phyloP scores from a whole-genome alignment of 352 stramenopile genomes.

The Peronospora tabacina region DNA sequence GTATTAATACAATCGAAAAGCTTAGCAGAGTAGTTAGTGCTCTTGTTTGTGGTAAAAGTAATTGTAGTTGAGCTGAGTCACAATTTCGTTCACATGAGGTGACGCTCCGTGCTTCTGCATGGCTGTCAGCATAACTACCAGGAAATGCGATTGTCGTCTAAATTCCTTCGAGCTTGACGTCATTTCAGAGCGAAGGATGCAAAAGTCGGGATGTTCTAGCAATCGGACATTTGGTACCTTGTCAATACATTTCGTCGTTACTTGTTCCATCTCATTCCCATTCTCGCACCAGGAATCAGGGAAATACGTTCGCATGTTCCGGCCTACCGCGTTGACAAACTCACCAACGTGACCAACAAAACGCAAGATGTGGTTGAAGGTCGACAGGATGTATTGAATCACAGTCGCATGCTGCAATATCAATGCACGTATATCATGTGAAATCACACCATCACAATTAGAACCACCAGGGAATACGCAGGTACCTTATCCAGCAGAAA shows the following conservation, averaged over 20 bases:
- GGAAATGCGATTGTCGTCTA: conserved; percentile 53
- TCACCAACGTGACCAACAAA: conserved; percentile 51
- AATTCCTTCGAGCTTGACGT: conserved; percentile 41
- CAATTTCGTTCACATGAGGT: conserved; percentile 55
- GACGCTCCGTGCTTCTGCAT: conserved; percentile 70
- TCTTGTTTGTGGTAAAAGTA: conserved; percentile 51
- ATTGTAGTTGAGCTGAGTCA: conserved; percentile 75
- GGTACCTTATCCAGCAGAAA: conserved; percentile 67
- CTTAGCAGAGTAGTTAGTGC: background rate
- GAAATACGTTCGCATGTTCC: conserved; percentile 38
- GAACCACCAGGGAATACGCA: background rate
- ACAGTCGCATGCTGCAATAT: conserved; percentile 42
- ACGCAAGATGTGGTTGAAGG: conserved; percentile 65
- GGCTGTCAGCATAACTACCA: conserved; percentile 62
- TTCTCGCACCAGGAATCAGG: conserved; percentile 5
- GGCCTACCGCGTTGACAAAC: conserved; percentile 40
- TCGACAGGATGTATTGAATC: conserved; percentile 61
- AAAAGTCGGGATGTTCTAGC: conserved; percentile 21
- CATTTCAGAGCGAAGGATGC: conserved; percentile 30
- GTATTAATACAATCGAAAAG: too few species aligned
- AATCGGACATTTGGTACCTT: conserved; percentile 7
- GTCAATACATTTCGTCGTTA: background rate
- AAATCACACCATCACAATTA: background rate
- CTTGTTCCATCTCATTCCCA: background rate
- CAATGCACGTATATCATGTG: background rate